Conservation (phyloP, 441 rosid genomes). For the Gossypium schwendimanii region DNA sequence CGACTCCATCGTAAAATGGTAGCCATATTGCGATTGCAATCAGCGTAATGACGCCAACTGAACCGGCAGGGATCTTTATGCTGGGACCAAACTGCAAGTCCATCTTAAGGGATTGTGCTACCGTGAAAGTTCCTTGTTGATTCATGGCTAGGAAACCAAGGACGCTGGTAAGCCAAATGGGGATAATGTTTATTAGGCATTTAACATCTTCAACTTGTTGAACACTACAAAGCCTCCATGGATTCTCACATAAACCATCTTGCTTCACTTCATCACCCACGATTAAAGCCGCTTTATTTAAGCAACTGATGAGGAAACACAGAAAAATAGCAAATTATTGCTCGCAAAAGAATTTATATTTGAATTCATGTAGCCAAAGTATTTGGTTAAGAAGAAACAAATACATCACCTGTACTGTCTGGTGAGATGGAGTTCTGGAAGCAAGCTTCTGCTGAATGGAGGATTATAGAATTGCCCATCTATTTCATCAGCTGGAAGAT, state of each 20-base stretch:
- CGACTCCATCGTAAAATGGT: slow-evolving; percentile 25
- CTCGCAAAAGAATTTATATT: background rate
- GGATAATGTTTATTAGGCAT: slow-evolving; percentile 23
- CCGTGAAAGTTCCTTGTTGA: slow-evolving; percentile 21
- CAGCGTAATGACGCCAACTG: slow-evolving; percentile 14
- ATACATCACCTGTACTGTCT: slow-evolving; percentile 25
- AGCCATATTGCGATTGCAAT: slow-evolving; percentile 20
- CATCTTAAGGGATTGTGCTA: slow-evolving; percentile 27
- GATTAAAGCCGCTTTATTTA: slow-evolving; percentile 27
- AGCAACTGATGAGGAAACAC: slow-evolving; percentile 16
- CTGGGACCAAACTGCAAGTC: slow-evolving; percentile 25
- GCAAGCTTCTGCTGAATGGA: slow-evolving; percentile 10
- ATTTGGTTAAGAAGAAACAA: background rate
- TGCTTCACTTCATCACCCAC: slow-evolving; percentile 16
- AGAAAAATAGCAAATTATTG: background rate
- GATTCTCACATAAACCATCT: slow-evolving; percentile 18
- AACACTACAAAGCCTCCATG: slow-evolving; percentile 30
- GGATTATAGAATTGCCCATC: slow-evolving; percentile 22
- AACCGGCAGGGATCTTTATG: slow-evolving; percentile 27
- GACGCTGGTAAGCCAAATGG: slow-evolving; percentile 25
- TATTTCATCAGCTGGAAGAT: slow-evolving; percentile 10
- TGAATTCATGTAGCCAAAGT: background rate
- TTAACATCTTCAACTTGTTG: slow-evolving; percentile 33
- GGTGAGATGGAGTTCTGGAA: slow-evolving; percentile 24
- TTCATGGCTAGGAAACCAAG: slow-evolving; percentile 18